Base-by-base conservation (phyloP, 2,329 filamentous ascomycete species). In the Aschersonia sp. region DNA sequence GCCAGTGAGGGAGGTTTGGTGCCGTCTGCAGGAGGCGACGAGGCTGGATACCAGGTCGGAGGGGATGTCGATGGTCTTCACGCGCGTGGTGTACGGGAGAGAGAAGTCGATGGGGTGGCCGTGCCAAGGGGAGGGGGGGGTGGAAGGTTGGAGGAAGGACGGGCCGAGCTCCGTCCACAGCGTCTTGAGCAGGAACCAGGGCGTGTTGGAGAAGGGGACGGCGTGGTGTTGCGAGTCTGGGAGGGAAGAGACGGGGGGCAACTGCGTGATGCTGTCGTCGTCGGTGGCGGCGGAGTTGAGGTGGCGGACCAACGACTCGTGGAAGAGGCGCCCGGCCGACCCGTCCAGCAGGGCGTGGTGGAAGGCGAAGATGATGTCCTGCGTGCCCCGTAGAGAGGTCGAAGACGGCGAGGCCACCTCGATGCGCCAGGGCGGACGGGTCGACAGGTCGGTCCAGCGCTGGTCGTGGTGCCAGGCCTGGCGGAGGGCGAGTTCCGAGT, bases 341-440 rank as follows among this genome's bases (percentile, higher is more conserved):
- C 77, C 77, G 52, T 80, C 77, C 30, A 66, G 65, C 20, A 79
- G 60, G 0, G 67, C 63, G 52, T 80, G 76, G 51, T 80, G 76
- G 35, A 64, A 73, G 4, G 66, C 62, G 52, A 78, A 74, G 5
- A 69, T 52, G 9, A 75, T 50, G 45, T 76, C 67, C 35, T 68
- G 53, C 5, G 60, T 10, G 40, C 28, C 30, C 9, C 38, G 54
- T 4, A 55, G 44, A 1, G 45, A 31, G 35, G 35, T 38, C 35
- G 12, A 38, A 3, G 2, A 45, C 5, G 57, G 49, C 31, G 59
- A 55, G 29, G 69, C 55, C 43, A 73, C 61, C 2, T 64, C 58
- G 9, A 75, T 48, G 41, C 65, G 69, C 75, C 74, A 79, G 0
- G 70, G 69, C 0, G 74, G 67, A 0, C 58, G 61, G 1, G 52